Percentiles rank a stretch among this genome's conserved stretches.
Evolutionary conservation across 2,329 filamentous ascomycete genomes (phyloP).

Genomic region (Fusarium sp.): DNA sequence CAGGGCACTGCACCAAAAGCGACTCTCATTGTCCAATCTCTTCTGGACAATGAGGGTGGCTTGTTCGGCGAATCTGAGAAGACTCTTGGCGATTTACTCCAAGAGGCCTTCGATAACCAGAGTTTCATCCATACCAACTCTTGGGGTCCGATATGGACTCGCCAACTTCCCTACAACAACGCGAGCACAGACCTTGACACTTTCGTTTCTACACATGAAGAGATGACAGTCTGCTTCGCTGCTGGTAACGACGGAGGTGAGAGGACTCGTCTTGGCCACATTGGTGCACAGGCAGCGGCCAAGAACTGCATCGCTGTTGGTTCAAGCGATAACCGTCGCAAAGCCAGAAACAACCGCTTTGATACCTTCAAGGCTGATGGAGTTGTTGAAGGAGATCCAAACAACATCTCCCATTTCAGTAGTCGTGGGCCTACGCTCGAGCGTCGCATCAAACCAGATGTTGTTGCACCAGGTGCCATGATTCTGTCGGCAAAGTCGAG

Average conservation of each 20-base stretch:
- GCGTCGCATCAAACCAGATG: background rate
- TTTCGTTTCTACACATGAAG: background rate
- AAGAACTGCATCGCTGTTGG: background rate
- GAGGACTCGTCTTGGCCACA: rapidly evolving
- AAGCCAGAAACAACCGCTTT: rapidly evolving
- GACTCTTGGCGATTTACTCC: background rate
- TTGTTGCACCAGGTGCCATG: background rate
- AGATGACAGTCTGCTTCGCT: background rate
- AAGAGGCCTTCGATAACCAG: background rate
- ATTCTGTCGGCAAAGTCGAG: background rate
- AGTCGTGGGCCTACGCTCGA: background rate
- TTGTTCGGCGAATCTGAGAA: background rate
- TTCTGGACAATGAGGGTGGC: rapidly evolving
- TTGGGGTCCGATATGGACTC: background rate
- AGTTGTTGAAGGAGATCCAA: rapidly evolving
- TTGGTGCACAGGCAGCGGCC: background rate
- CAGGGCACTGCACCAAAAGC: background rate
- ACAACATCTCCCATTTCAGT: background rate
- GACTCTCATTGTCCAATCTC: background rate
- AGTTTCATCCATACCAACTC: background rate
- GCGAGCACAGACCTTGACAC: rapidly evolving
- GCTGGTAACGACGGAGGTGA: background rate
- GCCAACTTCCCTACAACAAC: background rate
- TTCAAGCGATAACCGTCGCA: background rate
- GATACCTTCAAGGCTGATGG: background rate